These are phyloP conservation scores for Suhomyces xylopsoci DNA, from an alignment of 805 yeast genomes.

Conservation along the genomic window DNA sequence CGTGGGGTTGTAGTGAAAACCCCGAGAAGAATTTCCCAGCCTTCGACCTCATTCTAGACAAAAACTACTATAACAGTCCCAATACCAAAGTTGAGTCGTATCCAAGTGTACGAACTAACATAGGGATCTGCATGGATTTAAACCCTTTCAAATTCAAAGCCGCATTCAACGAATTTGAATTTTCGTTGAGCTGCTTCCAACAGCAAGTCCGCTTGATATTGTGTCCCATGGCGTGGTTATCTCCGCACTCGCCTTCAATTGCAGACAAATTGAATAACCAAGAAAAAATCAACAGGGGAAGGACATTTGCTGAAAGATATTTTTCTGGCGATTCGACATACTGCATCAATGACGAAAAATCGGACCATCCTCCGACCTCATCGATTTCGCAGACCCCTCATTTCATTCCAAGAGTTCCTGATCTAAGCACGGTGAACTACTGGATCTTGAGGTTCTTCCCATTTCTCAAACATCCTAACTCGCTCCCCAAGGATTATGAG, in stretches of 20 bases:
- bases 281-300: constrained; percentile 11
- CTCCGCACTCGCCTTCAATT: constrained; percentile 45
- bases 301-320: constrained; percentile 3
- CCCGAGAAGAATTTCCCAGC: constrained; percentile 53
- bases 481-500: constrained; percentile 18
- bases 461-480: constrained; percentile 40
- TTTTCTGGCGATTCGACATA: constrained; percentile 2
- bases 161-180: constrained; percentile 73
- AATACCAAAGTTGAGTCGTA: neutral
- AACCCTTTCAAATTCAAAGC: constrained; percentile 84
- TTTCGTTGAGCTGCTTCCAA: constrained; percentile 49
- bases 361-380: neutral
- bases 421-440: constrained; percentile 54
- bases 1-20: constrained; percentile 75
- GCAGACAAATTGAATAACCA: constrained; percentile 10
- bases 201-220: constrained; percentile 55
- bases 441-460: constrained; percentile 77
- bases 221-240: constrained; percentile 88
- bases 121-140: constrained; percentile 94
- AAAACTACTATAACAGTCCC: constrained; percentile 8
- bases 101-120: constrained; percentile 34
- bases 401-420: constrained; percentile 36
- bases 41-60: constrained; percentile 41
- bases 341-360: neutral
- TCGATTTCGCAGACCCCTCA: neutral